These are phyloP conservation scores for Penicillium sp. DNA, from an alignment of 2,329 filamentous ascomycete genomes.

Conservation along the genomic window DNA sequence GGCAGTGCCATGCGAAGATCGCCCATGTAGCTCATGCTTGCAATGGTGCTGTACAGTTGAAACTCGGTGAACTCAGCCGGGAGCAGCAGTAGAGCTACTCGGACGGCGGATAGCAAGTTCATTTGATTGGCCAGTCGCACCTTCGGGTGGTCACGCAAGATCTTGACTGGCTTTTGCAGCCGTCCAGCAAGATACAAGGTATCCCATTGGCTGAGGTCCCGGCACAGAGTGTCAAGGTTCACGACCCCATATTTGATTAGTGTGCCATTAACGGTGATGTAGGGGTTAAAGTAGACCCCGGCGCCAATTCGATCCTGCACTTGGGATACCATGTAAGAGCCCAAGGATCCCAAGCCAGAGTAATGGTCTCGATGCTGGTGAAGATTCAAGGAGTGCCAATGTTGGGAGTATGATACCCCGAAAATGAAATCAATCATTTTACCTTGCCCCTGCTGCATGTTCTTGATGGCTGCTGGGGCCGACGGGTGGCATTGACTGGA, in stretches of 20 bases:
- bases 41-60: conserved; percentile 81
- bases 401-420: conserved; percentile 84
- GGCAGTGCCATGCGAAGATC: conserved; percentile 88
- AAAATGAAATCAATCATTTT: conserved; percentile 99
- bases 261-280: conserved; percentile 85
- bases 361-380: conserved; percentile 85
- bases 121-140: conserved; percentile 92
- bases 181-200: conserved; percentile 93
- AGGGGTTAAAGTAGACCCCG: conserved; percentile 95
- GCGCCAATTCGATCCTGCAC: conserved; percentile 84
- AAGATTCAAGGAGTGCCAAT: conserved; percentile 96
- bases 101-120: conserved; percentile 83
- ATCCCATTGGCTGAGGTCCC: conserved; percentile 81
- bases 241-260: conserved; percentile 98
- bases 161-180: conserved; percentile 95
- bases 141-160: conserved; percentile 82
- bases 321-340: conserved; percentile 72
- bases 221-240: conserved; percentile 78
- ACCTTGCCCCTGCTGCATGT: conserved; percentile 74
- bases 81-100: conserved; percentile 78
- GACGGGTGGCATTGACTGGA: conserved; percentile 58
- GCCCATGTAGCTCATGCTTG: conserved; percentile 84
- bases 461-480: conserved; percentile 68
- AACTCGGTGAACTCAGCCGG: conserved; percentile 76
- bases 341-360: conserved; percentile 70